Evolutionary conservation across 1,284 basidiomycete genomes (phyloP), one percentile per base, ranked within the genome.

Genomic region (Malassezia japonica): DNA sequence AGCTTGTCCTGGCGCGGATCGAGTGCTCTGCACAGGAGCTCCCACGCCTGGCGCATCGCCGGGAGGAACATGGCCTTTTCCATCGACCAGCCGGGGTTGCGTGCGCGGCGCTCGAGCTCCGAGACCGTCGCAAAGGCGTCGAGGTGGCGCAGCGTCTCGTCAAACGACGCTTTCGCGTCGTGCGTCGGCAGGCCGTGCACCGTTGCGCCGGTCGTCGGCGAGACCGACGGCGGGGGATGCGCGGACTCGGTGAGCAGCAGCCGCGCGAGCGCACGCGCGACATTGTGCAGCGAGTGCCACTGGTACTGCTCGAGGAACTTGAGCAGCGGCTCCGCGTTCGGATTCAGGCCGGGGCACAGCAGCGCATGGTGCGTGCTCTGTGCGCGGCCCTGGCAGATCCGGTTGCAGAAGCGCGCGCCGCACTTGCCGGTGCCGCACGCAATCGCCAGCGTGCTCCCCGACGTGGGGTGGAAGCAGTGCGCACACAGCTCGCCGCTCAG

Each of bases 231-330:
- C 48, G 75, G 70, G 8, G 70, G 64, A 1, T 55, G 53, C 64
- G 70, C 70, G 7, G 73, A 61, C 41, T 76, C 75, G 2, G 80
- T 78, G n/a, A 82, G 75, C 20, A 87, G 69, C 21, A 86, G 72
- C 18, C 79, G 76, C 21, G 82, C 82, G 0, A 84, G 79, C 56
- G 80, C 80, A 46, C 83, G 82, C 2, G 80, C 75, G 20, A 85
- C 78, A 1, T 83, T 83, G 61, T 85, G 81, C n/a, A 86, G 72
- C 3, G 82, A 83, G 77, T 86, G 81, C 83, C 84, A 86, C 48
- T 80, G 74, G 15, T 76, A 74, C 23, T 77, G 74, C 37, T 79
- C 76, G 12, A 82, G 80, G 58, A 82, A 82, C 31, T 76, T 75
- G n/a, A 85, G 65, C 3, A 89, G 77, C 0, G 80, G 77, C 3